Conservation (phyloP, 1,284 basidiomycete genomes). For the Leccinum solheimii region DNA sequence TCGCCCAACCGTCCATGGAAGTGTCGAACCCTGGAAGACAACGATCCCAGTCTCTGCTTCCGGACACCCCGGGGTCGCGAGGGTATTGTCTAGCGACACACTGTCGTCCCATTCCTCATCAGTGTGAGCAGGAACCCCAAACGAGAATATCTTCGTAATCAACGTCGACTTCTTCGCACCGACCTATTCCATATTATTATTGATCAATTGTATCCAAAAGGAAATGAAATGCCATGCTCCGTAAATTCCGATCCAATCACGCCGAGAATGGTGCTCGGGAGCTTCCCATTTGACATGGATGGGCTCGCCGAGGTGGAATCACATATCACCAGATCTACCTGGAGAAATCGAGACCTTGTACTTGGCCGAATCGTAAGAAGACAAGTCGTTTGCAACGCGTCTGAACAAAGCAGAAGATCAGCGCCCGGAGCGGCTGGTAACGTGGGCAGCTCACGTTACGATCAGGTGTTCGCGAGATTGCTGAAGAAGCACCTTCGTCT, state of each 20-base stretch:
- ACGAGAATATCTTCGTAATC: conserved; percentile 84
- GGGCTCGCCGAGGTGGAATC: conserved; percentile 90
- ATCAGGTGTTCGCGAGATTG: conserved; percentile 88
- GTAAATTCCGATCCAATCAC: conserved; percentile 98
- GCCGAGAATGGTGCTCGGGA: conserved; percentile 84
- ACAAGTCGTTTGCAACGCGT: conserved; percentile 79
- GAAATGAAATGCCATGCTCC: conserved; percentile 43
- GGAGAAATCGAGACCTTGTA: conserved; percentile 72
- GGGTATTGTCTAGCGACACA: conserved; percentile 56
- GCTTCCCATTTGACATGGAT: conserved; percentile 88
- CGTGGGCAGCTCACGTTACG: conserved; percentile 67
- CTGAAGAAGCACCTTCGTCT: conserved; percentile 89
- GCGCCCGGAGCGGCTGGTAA: background rate
- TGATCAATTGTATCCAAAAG: background rate
- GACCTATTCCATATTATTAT: conserved; percentile 48
- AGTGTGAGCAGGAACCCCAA: conserved; percentile 84
- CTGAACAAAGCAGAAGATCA: conserved; percentile 41
- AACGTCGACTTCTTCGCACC: conserved; percentile 82
- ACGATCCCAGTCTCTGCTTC: conserved; percentile 66
- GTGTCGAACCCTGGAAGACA: conserved; percentile 71
- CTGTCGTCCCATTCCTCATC: conserved; percentile 94
- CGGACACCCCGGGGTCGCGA: conserved; percentile 35
- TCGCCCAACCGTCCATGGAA: conserved; percentile 85
- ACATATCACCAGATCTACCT: conserved; percentile 47
- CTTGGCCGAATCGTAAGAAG: conserved; percentile 74